These are phyloP conservation scores for Aspergillus proliferans DNA, from an alignment of 2,329 filamentous ascomycete genomes.

Conservation along the genomic window DNA sequence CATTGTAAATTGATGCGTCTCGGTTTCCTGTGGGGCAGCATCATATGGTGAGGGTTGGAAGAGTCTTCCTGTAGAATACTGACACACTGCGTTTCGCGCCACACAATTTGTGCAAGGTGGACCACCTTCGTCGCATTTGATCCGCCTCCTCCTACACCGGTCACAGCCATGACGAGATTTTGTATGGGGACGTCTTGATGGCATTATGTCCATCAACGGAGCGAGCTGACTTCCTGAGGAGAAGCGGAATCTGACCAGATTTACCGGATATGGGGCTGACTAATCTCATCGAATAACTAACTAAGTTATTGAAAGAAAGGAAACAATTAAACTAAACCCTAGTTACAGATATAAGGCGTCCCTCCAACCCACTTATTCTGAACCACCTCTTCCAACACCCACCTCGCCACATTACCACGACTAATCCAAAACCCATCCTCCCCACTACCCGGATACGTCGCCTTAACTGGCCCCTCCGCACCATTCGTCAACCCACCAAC, in stretches of 20 bases:
- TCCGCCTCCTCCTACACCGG: neutral
- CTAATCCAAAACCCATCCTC: conserved; percentile 5
- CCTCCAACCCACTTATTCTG: conserved; percentile 1
- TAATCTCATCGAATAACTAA: too few relatives aligned
- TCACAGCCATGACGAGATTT: conserved; percentile 1
- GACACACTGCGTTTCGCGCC: conserved; percentile 7
- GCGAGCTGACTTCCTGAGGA: neutral
- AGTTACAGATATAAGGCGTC: conserved; percentile 5
- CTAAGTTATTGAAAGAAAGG: too few relatives aligned
- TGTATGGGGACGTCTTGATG: neutral
- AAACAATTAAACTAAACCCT: too few relatives aligned
- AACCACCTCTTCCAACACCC: conserved; percentile 4
- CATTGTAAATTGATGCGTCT: too few relatives aligned
- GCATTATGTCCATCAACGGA: neutral
- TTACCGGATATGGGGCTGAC: too few relatives aligned
- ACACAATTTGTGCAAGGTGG: conserved; percentile 11
- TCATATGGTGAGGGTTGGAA: conserved; percentile 3
- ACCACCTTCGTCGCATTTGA: conserved; percentile 10
- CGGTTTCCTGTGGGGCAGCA: too few relatives aligned
- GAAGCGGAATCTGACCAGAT: too few relatives aligned
- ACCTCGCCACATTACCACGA: conserved; percentile 6
- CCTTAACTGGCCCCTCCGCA: conserved; percentile 1
- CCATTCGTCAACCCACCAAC: conserved; percentile 6
- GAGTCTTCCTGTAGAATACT: conserved; percentile 1
- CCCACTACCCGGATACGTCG: conserved; percentile 3